Percentiles rank a stretch among this genome's conserved stretches.
Conservation (phyloP, 2,329 filamentous ascomycete species). For the Gremmenia infestans region DNA sequence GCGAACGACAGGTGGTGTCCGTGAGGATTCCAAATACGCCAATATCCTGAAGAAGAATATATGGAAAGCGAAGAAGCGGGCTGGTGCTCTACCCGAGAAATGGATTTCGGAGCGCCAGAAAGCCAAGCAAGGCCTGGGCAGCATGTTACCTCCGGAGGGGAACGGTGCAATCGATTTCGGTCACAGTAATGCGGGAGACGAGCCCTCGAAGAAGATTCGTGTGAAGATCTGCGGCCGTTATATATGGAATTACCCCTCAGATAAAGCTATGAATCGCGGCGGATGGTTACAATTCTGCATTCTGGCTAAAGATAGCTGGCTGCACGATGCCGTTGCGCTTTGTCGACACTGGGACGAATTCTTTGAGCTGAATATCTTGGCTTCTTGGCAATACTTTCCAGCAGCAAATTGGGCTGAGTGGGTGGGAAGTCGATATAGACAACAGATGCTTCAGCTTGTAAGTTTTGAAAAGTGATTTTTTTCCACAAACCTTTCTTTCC, state of each 20-base stretch:
- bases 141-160: conserved; percentile 5
- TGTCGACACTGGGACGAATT: conserved; percentile 48
- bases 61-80: conserved; percentile 1
- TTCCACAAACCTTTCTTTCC: neutral
- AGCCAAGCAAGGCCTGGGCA: conserved; percentile 20
- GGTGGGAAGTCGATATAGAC: conserved; percentile 34
- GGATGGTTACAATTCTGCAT: conserved; percentile 48
- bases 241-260: conserved; percentile 47
- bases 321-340: conserved; percentile 41
- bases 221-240: conserved; percentile 43
- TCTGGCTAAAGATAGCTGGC: conserved; percentile 43
- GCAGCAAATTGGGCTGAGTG: conserved; percentile 41
- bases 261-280: conserved; percentile 41
- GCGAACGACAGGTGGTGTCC: conserved; percentile 21
- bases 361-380: conserved; percentile 42
- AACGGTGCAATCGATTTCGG: conserved; percentile 31
- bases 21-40: neutral
- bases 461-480: neutral
- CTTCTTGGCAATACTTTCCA: conserved; percentile 43
- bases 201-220: conserved; percentile 33
- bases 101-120: conserved; percentile 22
- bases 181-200: conserved; percentile 31
- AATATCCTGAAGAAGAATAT: neutral
- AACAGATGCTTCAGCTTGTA: conserved; percentile 37
- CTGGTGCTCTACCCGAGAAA: conserved; percentile 22